Evolutionary conservation across 2,329 filamentous ascomycete genomes (phyloP), one percentile per base, ranked within the genome.

Genomic region (Phialemoniopsis sp.): DNA sequence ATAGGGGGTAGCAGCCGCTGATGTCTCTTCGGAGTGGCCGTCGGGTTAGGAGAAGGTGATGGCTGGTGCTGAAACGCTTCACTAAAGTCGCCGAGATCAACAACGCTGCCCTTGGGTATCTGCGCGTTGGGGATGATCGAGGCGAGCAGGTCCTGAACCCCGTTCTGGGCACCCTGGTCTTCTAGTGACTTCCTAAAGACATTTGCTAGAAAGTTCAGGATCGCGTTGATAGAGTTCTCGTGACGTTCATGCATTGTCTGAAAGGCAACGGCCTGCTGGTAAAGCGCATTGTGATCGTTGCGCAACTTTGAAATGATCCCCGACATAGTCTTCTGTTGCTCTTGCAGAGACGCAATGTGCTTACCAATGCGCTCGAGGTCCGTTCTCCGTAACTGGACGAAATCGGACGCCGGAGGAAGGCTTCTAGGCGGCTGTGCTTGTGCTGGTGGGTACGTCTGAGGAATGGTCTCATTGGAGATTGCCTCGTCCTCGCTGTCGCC

Each of bases 141-240:
- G 5, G 82, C 80, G 56, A 97, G 87, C 56, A 95, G 84, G 50
- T 94, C 90, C 40, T 86, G 82, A 32, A 97, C 77, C 44, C 87
- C 91, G 55, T 87, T 80, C 2, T 79, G 73, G 14, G 78, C 77
- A 26, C 82, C 82, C 51, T 91, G 85, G 29, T 90, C 88, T 57
- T 96, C 90, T 36, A 98, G 67, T 46, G 89, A 95, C 55, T 94
- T 85, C 46, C 95, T 86, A 65, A 97, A 98, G 32, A 98, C 91
- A 12, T 94, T 97, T 34, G 91, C 93, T 15, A 98, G 75, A 61
- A 98, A 97, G 36, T 90, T 95, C 32, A 98, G 75, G 46, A 98
- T 97, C n/a, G 91, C 91, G 56, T 96, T 97, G 63, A 98, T 97
- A 1, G 91, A 96, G 58, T 91, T 95, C 58, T 98, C 93, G 55